These are phyloP conservation scores for Paracorniculantispora psalliotae DNA, from an alignment of 2,329 filamentous ascomycete genomes.

Conservation along the genomic window DNA sequence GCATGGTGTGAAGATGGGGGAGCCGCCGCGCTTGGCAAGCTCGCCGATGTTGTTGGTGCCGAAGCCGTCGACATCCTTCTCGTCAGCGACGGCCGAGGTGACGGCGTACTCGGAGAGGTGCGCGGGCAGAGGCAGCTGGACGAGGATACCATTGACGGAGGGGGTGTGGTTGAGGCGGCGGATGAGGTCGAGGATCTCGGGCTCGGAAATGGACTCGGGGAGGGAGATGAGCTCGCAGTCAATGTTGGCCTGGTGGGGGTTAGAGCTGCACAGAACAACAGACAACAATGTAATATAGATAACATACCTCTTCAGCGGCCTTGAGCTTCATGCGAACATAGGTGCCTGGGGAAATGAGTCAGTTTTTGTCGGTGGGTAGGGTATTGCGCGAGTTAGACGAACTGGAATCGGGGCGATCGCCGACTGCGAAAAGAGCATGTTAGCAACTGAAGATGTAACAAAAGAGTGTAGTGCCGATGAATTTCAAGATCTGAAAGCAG, in stretches of 20 bases:
- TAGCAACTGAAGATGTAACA: constrained; percentile 14
- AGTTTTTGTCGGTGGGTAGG: constrained; percentile 25
- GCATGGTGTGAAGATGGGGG: constrained; percentile 86
- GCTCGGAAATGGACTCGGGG: constrained; percentile 73
- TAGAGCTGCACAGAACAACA: not conserved
- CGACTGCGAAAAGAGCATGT: constrained; percentile 53
- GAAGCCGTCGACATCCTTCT: constrained; percentile 98
- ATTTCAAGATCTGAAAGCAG: constrained; percentile 10
- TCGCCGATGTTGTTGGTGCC: constrained; percentile 93
- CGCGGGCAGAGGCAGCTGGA: constrained; percentile 85
- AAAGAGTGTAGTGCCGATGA: constrained; percentile 7
- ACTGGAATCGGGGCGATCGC: constrained; percentile 90
- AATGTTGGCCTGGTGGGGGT: constrained; percentile 68
- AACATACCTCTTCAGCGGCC: constrained; percentile 77
- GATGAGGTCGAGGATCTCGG: constrained; percentile 81
- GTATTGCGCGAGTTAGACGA: constrained; percentile 19
- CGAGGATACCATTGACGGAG: constrained; percentile 82
- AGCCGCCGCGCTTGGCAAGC: constrained; percentile 89
- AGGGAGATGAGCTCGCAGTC: constrained; percentile 81
- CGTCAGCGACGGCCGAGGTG: constrained; percentile 83
- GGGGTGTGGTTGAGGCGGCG: constrained; percentile 80
- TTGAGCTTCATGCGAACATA: constrained; percentile 99
- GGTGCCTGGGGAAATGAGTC: constrained; percentile 57
- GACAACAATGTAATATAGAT: not conserved
- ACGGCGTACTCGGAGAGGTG: constrained; percentile 87